phyloP scores from a whole-genome alignment of 139 green algal genomes.

The Chlamydomonas sphaeroides region DNA sequence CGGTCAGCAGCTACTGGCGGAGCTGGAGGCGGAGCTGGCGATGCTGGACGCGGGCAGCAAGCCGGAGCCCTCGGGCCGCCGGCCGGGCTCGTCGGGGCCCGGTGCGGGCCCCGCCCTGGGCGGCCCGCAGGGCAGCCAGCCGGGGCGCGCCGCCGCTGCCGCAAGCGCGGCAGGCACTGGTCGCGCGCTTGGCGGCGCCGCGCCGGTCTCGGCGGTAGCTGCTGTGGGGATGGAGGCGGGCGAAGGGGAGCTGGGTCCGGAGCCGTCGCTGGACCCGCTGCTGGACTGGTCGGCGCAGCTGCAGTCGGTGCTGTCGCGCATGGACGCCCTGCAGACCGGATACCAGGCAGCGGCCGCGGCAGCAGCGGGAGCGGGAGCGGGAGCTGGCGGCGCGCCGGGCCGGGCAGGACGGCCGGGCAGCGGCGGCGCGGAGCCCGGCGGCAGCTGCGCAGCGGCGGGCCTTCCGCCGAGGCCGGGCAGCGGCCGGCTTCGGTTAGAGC shows the following conservation, averaged over 20 bases:
- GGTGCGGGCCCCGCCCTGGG: no score
- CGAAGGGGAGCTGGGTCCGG: background rate
- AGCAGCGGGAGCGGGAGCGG: background rate
- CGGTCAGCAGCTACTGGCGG: slow-evolving; percentile 30
- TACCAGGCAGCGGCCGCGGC: slow-evolving; percentile 5
- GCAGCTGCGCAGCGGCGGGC: background rate
- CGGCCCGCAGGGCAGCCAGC: background rate
- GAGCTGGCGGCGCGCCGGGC: background rate
- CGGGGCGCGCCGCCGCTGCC: background rate
- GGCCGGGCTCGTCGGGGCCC: no score
- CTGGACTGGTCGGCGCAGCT: slow-evolving; percentile 24
- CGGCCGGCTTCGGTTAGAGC: background rate
- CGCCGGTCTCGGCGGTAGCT: no score
- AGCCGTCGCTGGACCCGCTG: background rate
- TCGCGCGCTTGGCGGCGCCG: background rate
- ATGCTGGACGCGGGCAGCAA: background rate
- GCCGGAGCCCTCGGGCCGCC: no score
- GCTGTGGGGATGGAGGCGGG: no score
- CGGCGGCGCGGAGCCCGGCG: background rate
- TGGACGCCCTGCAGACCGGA: slow-evolving; percentile 33
- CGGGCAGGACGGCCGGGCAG: no score
- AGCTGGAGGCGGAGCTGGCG: slow-evolving; percentile 34
- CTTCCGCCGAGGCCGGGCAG: background rate
- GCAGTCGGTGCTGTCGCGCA: slow-evolving; percentile 7
- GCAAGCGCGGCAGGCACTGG: background rate